A percentile compares a stretch with the other conserved stretches of the same genome.
These are phyloP conservation scores for Lactarius pseudohatsudake DNA, from an alignment of 768 basidiomycete species.

Conservation along the genomic window DNA sequence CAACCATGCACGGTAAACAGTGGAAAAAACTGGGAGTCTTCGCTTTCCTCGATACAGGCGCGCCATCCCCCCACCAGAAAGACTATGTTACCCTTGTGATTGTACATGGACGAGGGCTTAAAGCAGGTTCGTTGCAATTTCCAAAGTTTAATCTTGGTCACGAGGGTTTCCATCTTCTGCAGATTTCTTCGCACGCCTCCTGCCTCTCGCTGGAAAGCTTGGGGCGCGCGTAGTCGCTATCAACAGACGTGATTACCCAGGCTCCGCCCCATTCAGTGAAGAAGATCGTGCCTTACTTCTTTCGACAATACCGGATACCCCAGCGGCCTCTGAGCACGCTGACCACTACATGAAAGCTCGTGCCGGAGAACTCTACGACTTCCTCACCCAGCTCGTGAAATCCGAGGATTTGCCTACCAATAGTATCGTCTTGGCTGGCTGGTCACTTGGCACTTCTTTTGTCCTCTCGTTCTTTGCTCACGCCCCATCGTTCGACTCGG, in stretches of 20 bases:
- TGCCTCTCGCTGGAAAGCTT: background rate
- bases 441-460: background rate
- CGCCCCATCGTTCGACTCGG: background rate
- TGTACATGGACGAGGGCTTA: background rate
- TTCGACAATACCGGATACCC: background rate
- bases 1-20: background rate
- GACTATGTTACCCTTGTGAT: slow-evolving; percentile 1
- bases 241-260: slow-evolving; percentile 2
- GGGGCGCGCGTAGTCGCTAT: background rate
- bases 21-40: background rate
- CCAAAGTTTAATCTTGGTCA: background rate
- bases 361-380: background rate
- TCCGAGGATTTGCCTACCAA: background rate
- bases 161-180: background rate
- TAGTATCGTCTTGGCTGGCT: background rate
- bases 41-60: background rate
- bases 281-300: background rate
- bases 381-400: background rate
- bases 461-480: background rate
- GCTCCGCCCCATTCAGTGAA: background rate
- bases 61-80: background rate
- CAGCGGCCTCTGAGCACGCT: background rate
- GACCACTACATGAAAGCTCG: background rate
- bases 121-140: background rate
- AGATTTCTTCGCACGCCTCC: background rate